Percentiles rank a stretch among this genome's conserved stretches.
phyloP scores from a whole-genome alignment of 2,329 filamentous ascomycete species.

The Verticillium zaregamsianum region DNA sequence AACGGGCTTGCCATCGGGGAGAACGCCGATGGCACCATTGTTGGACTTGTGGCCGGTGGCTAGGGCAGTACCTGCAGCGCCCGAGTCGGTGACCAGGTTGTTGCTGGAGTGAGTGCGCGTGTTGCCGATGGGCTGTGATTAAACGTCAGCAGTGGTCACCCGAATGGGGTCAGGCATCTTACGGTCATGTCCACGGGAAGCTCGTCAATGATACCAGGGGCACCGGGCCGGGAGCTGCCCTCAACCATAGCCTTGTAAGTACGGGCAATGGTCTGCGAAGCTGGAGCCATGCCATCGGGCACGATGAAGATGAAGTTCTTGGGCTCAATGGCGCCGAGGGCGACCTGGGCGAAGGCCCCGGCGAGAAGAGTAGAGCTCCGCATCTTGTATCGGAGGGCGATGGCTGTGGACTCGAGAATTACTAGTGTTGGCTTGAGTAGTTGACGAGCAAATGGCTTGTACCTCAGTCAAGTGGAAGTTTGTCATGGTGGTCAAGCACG shows the following conservation, averaged over 20 bases:
- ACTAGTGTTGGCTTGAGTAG: neutral
- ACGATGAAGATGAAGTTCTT: conserved; percentile 15
- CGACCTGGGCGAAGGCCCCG: conserved; percentile 7
- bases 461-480: neutral
- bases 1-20: conserved; percentile 23
- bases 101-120: conserved; percentile 19
- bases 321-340: conserved; percentile 9
- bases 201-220: neutral
- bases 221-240: conserved; percentile 2
- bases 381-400: neutral
- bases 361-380: conserved; percentile 7
- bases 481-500: neutral
- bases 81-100: conserved; percentile 32
- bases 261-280: conserved; percentile 8
- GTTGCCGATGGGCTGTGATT: conserved; percentile 8
- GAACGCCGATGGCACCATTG: conserved; percentile 29
- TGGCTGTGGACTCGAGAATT: neutral
- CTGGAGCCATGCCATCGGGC: conserved; percentile 13
- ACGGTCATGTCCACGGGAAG: neutral
- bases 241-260: conserved; percentile 9
- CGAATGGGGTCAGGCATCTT: neutral
- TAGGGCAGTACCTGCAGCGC: conserved; percentile 31
- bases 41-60: conserved; percentile 31
- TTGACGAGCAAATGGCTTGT: neutral
- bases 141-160: neutral